These are phyloP conservation scores for Ogataea angusta DNA, from an alignment of 805 yeast species.

Conservation along the genomic window DNA sequence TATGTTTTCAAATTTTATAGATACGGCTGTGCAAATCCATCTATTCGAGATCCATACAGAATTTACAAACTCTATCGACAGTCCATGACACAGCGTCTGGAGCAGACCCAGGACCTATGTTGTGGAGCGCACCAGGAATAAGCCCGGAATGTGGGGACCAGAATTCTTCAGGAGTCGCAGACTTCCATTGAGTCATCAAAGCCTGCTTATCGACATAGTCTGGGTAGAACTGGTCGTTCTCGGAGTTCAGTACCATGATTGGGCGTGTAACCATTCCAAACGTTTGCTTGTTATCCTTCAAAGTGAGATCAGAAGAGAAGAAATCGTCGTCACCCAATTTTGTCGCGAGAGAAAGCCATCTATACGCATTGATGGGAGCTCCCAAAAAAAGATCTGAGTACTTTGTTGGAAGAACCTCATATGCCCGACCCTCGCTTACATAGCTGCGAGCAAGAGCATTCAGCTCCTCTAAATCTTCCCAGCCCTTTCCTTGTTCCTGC, in stretches of 20 bases:
- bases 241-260: conserved; percentile 55
- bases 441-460: conserved; percentile 35
- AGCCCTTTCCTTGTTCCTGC: conserved; percentile 31
- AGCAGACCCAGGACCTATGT: conserved; percentile 43
- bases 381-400: conserved; percentile 44
- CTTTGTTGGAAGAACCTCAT: conserved; percentile 50
- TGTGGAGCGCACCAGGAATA: conserved; percentile 58
- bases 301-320: conserved; percentile 62
- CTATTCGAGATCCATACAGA: conserved; percentile 5
- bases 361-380: conserved; percentile 62
- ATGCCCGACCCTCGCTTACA: conserved; percentile 41
- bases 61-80: conserved; percentile 7
- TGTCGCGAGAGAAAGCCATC: conserved; percentile 62
- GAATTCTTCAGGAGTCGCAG: conserved; percentile 35
- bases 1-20: not conserved
- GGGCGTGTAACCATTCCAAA: conserved; percentile 54
- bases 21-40: not conserved
- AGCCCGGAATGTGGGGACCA: conserved; percentile 58
- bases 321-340: conserved; percentile 75
- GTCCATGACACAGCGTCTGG: conserved; percentile 26
- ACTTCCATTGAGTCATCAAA: conserved; percentile 49
- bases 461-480: conserved; percentile 41
- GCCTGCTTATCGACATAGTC: conserved; percentile 42
- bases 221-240: conserved; percentile 63
- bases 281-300: conserved; percentile 38